These are phyloP conservation scores for Leptographium flavum DNA, from an alignment of 2,329 filamentous ascomycete species.

Conservation along the genomic window DNA sequence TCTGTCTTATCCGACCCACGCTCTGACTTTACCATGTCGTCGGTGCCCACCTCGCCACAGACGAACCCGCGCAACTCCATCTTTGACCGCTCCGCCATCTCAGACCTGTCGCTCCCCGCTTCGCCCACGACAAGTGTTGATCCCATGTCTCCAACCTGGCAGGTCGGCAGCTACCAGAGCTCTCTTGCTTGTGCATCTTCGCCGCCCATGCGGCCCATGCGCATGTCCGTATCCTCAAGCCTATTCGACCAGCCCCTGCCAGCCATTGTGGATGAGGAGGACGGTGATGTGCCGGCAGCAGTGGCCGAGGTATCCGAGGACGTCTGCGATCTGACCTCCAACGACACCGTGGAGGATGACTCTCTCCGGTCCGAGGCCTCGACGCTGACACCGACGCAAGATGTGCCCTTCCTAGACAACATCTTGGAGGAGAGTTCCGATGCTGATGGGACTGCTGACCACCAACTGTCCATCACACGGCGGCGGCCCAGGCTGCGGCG, in stretches of 20 bases:
- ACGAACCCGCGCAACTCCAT: slow-evolving; percentile 61
- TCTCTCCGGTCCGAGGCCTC: background rate
- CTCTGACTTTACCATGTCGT: slow-evolving; percentile 54
- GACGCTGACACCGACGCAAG: slow-evolving; percentile 5
- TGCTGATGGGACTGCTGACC: background rate
- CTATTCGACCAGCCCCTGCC: background rate
- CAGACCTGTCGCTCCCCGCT: slow-evolving; percentile 58
- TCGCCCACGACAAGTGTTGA: slow-evolving; percentile 68
- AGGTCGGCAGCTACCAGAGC: slow-evolving; percentile 26
- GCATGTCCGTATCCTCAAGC: background rate
- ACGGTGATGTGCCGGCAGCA: background rate
- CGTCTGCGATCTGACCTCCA: background rate
- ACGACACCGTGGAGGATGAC: background rate
- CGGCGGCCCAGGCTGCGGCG: slow-evolving; percentile 36
- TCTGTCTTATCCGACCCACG: slow-evolving; percentile 46
- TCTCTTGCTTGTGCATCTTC: background rate
- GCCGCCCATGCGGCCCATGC: background rate
- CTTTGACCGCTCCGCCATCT: slow-evolving; percentile 55
- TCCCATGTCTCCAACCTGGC: slow-evolving; percentile 50
- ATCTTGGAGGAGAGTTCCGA: background rate
- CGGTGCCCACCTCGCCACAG: slow-evolving; percentile 66
- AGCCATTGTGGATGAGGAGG: background rate
- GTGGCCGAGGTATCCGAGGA: background rate
- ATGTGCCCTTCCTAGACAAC: background rate
- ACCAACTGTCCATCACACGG: background rate